A percentile compares a stretch with the other conserved stretches of the same genome.
Conservation (phyloP, 306 rosid species). For the Malus orientalis region DNA sequence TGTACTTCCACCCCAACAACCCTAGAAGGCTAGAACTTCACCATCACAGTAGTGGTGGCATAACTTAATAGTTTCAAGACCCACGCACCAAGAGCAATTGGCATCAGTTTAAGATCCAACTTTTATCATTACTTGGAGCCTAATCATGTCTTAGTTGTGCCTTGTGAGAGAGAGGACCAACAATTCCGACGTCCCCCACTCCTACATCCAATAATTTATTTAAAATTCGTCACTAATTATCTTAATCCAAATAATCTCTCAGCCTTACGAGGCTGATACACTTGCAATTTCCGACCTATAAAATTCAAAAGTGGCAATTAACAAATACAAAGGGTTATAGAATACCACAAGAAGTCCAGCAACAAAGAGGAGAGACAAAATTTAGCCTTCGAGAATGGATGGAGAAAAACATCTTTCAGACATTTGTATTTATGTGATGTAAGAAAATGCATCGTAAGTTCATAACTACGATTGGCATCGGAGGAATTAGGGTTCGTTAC, state of each 20-base stretch:
- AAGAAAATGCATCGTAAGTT: no score
- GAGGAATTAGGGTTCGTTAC: not conserved
- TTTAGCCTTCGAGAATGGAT: not conserved
- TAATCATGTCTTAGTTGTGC: not conserved
- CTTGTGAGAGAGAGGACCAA: not conserved
- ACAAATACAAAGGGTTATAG: not conserved
- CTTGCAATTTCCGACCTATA: not conserved
- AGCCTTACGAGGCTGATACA: slow-evolving; percentile 1
- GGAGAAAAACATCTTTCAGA: not conserved
- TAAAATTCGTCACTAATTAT: not conserved
- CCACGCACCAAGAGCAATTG: not conserved
- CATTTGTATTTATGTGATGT: no score
- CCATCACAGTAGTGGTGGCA: not conserved
- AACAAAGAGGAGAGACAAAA: not conserved
- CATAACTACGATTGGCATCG: not conserved
- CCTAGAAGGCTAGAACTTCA: not conserved
- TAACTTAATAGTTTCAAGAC: not conserved
- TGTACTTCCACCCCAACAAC: not conserved
- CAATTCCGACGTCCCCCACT: not conserved
- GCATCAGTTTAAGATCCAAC: not conserved
- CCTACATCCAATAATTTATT: not conserved
- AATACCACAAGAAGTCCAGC: not conserved
- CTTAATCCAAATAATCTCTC: not conserved
- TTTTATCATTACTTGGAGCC: slow-evolving; percentile 2
- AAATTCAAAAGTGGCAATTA: not conserved